These are phyloP conservation scores for Thamnidium elegans DNA, from an alignment of 192 early-diverging fungal species.

Conservation along the genomic window DNA sequence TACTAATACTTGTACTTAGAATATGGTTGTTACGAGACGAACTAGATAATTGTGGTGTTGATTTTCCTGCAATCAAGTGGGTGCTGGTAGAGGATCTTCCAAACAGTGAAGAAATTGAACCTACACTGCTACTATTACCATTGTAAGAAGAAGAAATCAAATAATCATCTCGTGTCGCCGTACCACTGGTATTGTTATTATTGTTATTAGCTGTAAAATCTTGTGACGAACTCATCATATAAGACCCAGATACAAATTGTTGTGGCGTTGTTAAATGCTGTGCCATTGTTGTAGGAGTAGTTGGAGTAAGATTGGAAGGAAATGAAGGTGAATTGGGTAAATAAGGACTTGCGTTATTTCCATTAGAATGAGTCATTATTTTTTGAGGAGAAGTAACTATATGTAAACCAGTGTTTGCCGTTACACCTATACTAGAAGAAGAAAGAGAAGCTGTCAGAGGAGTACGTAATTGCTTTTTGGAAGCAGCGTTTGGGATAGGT, in stretches of 20 bases:
- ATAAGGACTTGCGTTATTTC: constrained; percentile 8
- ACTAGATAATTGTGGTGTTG: constrained; percentile 3
- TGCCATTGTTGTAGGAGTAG: not conserved
- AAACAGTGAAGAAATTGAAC: constrained; percentile 21
- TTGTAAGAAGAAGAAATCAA: constrained; percentile 6
- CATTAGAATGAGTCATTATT: not conserved
- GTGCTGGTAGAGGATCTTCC: not conserved
- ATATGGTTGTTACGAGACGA: not conserved
- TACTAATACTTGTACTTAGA: not conserved
- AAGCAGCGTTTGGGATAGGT: constrained; percentile 20
- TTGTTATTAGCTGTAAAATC: not conserved
- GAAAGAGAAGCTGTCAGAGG: not conserved
- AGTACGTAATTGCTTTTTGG: not conserved
- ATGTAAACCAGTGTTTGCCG: not conserved
- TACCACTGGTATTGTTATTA: not conserved
- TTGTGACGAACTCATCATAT: constrained; percentile 1
- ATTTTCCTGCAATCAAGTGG: not conserved
- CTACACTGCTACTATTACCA: constrained; percentile 20
- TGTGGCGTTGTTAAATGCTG: too few relatives aligned
- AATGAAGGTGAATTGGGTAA: not conserved
- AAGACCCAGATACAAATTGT: not conserved
- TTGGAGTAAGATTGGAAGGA: constrained; percentile 10
- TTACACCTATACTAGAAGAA: not conserved
- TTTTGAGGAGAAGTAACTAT: not conserved
- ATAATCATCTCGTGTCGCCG: not conserved